These are phyloP conservation scores for Parafenestella ontariensis DNA, from an alignment of 2,329 filamentous ascomycete genomes.

Conservation along the genomic window DNA sequence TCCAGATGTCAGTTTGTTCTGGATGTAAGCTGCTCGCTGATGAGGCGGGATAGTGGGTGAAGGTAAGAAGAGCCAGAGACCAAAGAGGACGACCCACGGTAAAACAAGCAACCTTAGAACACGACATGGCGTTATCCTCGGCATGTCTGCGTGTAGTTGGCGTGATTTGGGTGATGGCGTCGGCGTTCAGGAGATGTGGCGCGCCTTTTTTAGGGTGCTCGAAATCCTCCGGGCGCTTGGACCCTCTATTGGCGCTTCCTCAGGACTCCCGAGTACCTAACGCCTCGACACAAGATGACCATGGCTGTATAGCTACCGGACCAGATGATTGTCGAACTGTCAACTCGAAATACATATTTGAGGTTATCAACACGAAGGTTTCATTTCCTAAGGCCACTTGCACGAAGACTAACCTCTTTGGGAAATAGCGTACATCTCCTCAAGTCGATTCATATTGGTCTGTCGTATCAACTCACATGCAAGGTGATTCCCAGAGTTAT, in stretches of 20 bases:
- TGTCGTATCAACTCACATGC: no score
- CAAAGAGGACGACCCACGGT: constrained; percentile 11
- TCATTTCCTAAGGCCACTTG: no score
- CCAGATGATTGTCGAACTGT: no score
- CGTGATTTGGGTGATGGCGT: not conserved
- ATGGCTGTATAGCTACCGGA: no score
- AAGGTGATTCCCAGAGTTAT: no score
- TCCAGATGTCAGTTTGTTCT: constrained; percentile 3
- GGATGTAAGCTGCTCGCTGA: constrained; percentile 7
- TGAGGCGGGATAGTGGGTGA: constrained; percentile 4
- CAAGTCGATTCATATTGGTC: no score
- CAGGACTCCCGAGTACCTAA: no score
- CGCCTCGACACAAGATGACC: no score
- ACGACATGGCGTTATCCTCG: constrained; percentile 9
- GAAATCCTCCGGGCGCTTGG: not conserved
- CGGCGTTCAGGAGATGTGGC: not conserved
- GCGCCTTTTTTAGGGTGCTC: not conserved
- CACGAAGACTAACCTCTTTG: no score
- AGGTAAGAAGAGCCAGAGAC: constrained; percentile 10
- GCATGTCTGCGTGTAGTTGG: constrained; percentile 4
- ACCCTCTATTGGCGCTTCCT: not conserved
- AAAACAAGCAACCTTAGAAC: not conserved
- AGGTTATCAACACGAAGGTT: no score
- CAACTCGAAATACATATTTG: no score
- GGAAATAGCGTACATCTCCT: no score